A percentile compares a stretch with the other conserved stretches of the same genome.
phyloP scores from a whole-genome alignment of 2,329 filamentous ascomycete species.

The Thielaviopsis ethacetica region DNA sequence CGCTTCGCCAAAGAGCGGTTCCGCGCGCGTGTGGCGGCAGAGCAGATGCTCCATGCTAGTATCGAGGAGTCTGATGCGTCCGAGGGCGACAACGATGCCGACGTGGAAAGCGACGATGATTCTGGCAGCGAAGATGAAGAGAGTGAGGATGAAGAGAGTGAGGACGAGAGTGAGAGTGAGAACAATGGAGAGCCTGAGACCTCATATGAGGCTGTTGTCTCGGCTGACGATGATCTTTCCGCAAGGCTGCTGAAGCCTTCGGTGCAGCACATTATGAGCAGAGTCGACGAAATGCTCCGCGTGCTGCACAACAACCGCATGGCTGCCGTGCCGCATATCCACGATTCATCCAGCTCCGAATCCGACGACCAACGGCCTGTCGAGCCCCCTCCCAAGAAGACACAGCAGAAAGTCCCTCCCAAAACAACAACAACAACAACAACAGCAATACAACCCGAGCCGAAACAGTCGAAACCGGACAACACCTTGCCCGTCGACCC shows the following conservation, averaged over 20 bases:
- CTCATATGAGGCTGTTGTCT: slow-evolving; percentile 33
- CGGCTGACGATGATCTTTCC: slow-evolving; percentile 56
- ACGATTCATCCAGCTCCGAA: slow-evolving; percentile 10
- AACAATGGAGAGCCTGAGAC: slow-evolving; percentile 13
- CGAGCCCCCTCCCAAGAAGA: not conserved
- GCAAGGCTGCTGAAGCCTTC: slow-evolving; percentile 48
- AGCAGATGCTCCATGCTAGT: slow-evolving; percentile 1
- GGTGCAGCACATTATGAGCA: slow-evolving; percentile 51
- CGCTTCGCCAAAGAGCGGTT: slow-evolving; percentile 5
- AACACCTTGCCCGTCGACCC: no score
- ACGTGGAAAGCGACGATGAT: not conserved
- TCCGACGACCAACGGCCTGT: not conserved
- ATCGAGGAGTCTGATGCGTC: slow-evolving; percentile 7
- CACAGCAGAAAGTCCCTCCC: not conserved
- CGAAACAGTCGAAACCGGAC: no score
- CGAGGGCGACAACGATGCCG: not conserved
- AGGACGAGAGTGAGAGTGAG: not conserved
- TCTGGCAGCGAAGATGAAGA: no score
- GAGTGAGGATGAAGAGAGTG: not conserved
- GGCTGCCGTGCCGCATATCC: slow-evolving; percentile 13
- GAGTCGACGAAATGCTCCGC: slow-evolving; percentile 52
- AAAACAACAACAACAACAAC: not conserved
- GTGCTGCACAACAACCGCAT: slow-evolving; percentile 53
- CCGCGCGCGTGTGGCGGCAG: not conserved
- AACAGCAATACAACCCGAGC: not conserved